Evolutionary conservation across 345 rosid genomes (phyloP), one percentile per base, ranked within the genome.

Genomic region (Syzygium grande): DNA sequence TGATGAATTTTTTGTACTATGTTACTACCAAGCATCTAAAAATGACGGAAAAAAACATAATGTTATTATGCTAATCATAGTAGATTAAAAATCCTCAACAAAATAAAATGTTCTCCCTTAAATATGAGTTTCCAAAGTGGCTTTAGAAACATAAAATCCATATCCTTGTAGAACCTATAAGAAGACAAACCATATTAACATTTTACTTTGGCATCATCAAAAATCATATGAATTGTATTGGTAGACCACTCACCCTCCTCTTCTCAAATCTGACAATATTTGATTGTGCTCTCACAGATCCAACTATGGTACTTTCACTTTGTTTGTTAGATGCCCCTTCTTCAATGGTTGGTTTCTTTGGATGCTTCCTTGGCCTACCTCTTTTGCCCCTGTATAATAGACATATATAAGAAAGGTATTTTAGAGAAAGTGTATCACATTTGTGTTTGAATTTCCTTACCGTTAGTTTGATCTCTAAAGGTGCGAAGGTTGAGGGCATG

Each of bases 201-300:
- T 61, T 61, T 61, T 61, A 61, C 17, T 0, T 61, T 29, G 78
- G 41, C 17, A 29, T n/a, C 3, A 16, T 65, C 5, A 65, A 65
- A 29, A 65, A 15, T 0, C 22, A 0, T 15, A 29, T 65, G 78
- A 65, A 65, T 16, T 65, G 21, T 30, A 38, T n/a, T n/a, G 0
- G 38, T 12, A 9, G 38, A n/a, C 73, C 13, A 61, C 1, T 61
- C 73, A 13, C 9, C 19, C 30, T n/a, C 73, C 78, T 29, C 78
- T 65, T 65, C 78, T 16, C 19, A 3, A 11, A 65, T 65, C 34
- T 30, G 41, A 30, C 34, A 16, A 30, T 65, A 65, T 7, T 65
- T 30, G 78, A 65, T 8, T 65, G 0, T 65, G 22, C 78, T 16
- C 43, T 65, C 30, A 30, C 0, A 15, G 5, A 65, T 65, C 11